A percentile compares a stretch with the other conserved stretches of the same genome.
These are phyloP conservation scores for Gastrolobium villosum DNA, from an alignment of 306 rosid genomes.

Conservation along the genomic window DNA sequence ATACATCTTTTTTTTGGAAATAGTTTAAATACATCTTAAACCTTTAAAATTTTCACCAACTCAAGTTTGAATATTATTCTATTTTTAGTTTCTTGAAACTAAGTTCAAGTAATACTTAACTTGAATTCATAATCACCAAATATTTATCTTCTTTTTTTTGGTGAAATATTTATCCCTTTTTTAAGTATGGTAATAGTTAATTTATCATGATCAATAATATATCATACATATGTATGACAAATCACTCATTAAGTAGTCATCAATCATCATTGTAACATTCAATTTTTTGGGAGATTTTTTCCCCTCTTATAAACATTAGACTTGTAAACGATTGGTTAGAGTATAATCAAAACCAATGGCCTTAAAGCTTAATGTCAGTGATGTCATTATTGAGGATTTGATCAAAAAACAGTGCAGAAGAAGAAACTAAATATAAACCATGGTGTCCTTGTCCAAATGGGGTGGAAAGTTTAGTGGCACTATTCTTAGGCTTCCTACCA, in stretches of 20 bases:
- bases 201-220: background rate
- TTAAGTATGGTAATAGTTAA: background rate
- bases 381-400: constrained; percentile 43
- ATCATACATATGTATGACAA: background rate
- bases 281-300: constrained; percentile 4
- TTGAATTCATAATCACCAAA: background rate
- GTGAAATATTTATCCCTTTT: background rate
- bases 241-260: background rate
- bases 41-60: background rate
- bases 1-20: background rate
- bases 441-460: constrained; percentile 36
- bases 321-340: background rate
- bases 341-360: background rate
- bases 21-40: background rate
- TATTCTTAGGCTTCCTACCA: constrained; percentile 40
- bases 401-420: constrained; percentile 38
- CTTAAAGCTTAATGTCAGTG: constrained; percentile 12
- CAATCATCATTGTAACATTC: background rate
- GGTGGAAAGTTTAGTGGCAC: constrained; percentile 47
- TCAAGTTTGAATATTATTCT: background rate
- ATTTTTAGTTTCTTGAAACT: background rate
- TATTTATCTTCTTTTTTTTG: too few relatives aligned
- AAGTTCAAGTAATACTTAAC: background rate
- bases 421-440: constrained; percentile 32
- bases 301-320: background rate